Base-by-base conservation (phyloP, 805 yeast species). In the fission yeast (Schizosaccharomyces pombe) region DNA sequence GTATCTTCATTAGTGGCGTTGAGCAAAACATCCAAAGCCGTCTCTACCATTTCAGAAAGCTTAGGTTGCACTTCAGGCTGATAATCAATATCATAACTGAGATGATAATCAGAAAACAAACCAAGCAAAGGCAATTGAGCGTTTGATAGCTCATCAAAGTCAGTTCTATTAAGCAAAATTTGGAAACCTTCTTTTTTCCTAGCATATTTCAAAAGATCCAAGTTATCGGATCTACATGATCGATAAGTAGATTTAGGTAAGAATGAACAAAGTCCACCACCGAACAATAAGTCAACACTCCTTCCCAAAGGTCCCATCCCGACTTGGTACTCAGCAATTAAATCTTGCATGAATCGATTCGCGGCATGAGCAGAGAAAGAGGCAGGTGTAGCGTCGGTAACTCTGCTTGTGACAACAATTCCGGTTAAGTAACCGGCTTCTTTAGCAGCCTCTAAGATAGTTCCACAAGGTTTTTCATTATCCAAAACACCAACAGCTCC, bases 351-450 rank as follows among this genome's bases (percentile, higher is more conserved):
- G 60, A 69, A 73, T 63, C 97, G 74, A 63, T 70, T 74, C 58
- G 79, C 79, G 12, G 74, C 91, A 64, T 87, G 97, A 2, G 94
- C 61, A 43, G 85, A 77, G 64, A 85, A 87, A 0, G 87, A 78
- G 11, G 94, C 95, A 0, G 96, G 96, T 0, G 96, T 87, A 14
- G 96, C 96, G 64, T 87, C 96, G 6, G 95, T 85, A 59, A 87
- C 76, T 58, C 93, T 75, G 0, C 96, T 86, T 29, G 95, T 87
- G 30, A 86, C 95, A 28, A 87, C 96, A 53, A 87, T 69, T 0
- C 96, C 97, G 0, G 96, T 87, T 60, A 71, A 65, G 66, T 79
- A 85, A 0, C 95, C 95, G 56, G 75, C 71, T 40, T 56, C 60
- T 54, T 87, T 86, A 62, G 89, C 79, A 1, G 93, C 94, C 67